phyloP scores from a whole-genome alignment of 1,139 yeast species.

The Blastobotrys buckinghamii region DNA sequence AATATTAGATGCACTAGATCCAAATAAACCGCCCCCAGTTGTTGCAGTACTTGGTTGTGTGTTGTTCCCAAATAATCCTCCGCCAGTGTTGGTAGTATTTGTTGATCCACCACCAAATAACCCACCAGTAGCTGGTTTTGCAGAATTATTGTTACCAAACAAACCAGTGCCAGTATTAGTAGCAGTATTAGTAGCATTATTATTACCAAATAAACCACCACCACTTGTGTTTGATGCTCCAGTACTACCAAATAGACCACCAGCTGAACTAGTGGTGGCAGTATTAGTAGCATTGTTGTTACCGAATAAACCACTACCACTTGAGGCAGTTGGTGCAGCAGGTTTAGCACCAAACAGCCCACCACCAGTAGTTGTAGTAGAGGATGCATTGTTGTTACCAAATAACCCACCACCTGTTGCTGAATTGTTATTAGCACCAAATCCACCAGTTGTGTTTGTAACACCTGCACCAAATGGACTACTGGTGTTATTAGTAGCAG shows the following conservation, averaged over 20 bases:
- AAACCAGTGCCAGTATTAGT: conserved; percentile 6
- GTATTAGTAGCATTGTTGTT: not conserved
- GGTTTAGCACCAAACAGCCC: conserved; percentile 16
- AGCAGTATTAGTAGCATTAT: not conserved
- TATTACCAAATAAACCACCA: conserved; percentile 25
- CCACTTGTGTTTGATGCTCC: conserved; percentile 27
- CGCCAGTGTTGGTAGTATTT: conserved; percentile 7
- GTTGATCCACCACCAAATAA: conserved; percentile 6
- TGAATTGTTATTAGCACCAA: not conserved
- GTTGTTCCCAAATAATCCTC: conserved; percentile 5
- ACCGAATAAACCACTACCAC: conserved; percentile 33
- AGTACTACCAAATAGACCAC: conserved; percentile 25
- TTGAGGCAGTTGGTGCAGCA: conserved; percentile 8
- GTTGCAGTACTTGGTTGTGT: conserved; percentile 12
- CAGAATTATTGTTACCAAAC: conserved; percentile 2
- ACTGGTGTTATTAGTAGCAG: conserved; percentile 14
- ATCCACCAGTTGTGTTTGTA: not conserved
- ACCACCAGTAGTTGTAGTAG: conserved; percentile 24
- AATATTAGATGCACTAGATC: conserved; percentile 25
- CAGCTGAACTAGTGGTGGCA: conserved; percentile 18
- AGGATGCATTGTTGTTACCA: conserved; percentile 15
- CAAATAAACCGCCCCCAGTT: conserved; percentile 17
- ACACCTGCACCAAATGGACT: conserved; percentile 17
- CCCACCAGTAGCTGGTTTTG: not conserved
- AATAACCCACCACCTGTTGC: conserved; percentile 14